phyloP scores from a whole-genome alignment of 345 rosid species.

The Theobroma cacao region DNA sequence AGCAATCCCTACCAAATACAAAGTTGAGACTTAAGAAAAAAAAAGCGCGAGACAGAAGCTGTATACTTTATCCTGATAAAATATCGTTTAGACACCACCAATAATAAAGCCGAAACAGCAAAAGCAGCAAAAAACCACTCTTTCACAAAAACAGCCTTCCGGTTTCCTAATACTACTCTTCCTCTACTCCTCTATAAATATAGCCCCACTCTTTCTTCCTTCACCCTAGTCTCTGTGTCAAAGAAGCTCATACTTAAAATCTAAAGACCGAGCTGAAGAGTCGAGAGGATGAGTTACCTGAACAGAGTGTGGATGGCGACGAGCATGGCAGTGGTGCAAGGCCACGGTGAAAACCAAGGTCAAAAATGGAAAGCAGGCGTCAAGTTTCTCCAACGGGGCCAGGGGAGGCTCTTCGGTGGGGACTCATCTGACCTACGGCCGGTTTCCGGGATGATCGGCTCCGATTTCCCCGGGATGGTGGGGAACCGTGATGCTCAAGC shows the following conservation, averaged over 20 bases:
- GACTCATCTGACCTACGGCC: constrained; percentile 56
- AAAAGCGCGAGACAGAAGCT: background rate
- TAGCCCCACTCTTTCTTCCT: background rate
- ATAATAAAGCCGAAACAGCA: too few relatives aligned
- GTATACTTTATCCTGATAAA: background rate
- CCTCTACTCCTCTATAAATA: constrained; percentile 5
- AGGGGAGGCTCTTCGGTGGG: constrained; percentile 31
- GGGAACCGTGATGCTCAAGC: constrained; percentile 25
- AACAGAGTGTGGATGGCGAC: constrained; percentile 80
- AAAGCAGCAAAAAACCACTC: background rate
- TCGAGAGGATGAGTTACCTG: constrained; percentile 40
- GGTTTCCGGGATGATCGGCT: constrained; percentile 34
- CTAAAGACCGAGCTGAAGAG: background rate
- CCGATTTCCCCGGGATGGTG: constrained; percentile 35
- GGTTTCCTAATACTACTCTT: background rate
- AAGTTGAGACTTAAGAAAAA: too few relatives aligned
- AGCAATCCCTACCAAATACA: too few relatives aligned
- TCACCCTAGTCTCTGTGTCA: too few relatives aligned
- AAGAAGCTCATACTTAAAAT: background rate
- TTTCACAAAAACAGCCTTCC: background rate
- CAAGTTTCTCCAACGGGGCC: constrained; percentile 43
- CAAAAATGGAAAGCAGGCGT: constrained; percentile 44
- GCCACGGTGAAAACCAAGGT: constrained; percentile 58
- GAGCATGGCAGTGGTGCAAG: constrained; percentile 60
- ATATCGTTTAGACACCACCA: background rate